Base-by-base conservation (phyloP, 495 filamentous ascomycete genomes). In the Penicillium robsamsonii region DNA sequence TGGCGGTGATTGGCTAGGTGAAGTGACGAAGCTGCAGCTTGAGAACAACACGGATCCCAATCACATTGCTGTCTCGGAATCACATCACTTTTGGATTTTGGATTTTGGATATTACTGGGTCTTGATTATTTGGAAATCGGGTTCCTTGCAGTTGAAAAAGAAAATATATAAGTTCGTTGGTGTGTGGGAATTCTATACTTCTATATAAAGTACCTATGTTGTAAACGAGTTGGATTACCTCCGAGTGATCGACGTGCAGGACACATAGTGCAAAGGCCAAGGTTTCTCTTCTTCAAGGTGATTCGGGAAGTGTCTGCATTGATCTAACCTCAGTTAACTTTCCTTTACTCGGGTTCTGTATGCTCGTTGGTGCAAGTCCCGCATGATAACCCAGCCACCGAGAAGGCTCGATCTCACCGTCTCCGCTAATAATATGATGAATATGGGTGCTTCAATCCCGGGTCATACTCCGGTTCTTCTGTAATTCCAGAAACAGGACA, bases 391-490 rank as follows among this genome's bases (percentile, higher is more conserved):
- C 62, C 60, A 68, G 65, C 66, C 66, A 67, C 66, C 66, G 42
- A 60, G 54, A 57, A 58, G 66, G 63, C 64, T 65, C 64, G 66
- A 66, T 68, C 62, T 63, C 58, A 62, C 51, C 62, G 65, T 66
- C 57, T 68, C 72, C 65, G 65, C 69, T 72, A 72, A 75, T 75
- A 56, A 68, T 58, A 60, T 67, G 60, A 57, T 59, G 55, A 30
- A 50, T 59, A 30, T 53, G 41, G 31, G 31, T 47, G 17, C 55
- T 53, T 61, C 37, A 54, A 58, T 61, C 47, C 47, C 56, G 31
- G 56, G 56, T 57, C 6, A 55, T 40, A 41, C 57, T 51, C 45
- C 53, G 41, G 30, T 55, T 31, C 41, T 41, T 47, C 53, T 20
- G 17, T 50, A 44, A 50, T 44, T 37, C 15, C 33, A 31, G 24